A percentile compares a stretch with the other conserved stretches of the same genome.
Conservation (phyloP, 2,329 filamentous ascomycete species). For the Xylaria sp. region DNA sequence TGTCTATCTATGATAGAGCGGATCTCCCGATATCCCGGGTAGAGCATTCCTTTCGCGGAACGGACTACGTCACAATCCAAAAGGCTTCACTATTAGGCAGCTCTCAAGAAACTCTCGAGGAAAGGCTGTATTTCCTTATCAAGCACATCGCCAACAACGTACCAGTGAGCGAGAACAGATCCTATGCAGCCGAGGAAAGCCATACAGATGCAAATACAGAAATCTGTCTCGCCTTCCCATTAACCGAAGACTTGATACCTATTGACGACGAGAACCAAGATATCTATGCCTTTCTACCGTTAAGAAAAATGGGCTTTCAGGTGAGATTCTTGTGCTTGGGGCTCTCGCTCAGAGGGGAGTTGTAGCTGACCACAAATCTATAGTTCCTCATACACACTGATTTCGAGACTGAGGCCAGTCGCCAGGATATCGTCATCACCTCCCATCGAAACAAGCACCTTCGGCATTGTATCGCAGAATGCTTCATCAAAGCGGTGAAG, state of each 20-base stretch:
- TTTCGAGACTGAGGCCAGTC: constrained; percentile 59
- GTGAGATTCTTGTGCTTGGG: neutral
- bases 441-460: constrained; percentile 55
- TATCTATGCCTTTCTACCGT: constrained; percentile 60
- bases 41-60: constrained; percentile 24
- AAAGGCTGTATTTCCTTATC: constrained; percentile 48
- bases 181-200: constrained; percentile 46
- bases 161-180: constrained; percentile 52
- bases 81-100: neutral
- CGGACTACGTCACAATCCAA: constrained; percentile 23
- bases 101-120: neutral
- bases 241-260: constrained; percentile 50
- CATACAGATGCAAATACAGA: constrained; percentile 47
- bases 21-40: constrained; percentile 28
- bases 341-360: neutral
- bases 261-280: constrained; percentile 53
- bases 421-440: constrained; percentile 55
- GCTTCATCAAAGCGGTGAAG: constrained; percentile 54
- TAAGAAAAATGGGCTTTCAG: constrained; percentile 57
- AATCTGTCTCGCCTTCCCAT: constrained; percentile 60
- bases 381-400: constrained; percentile 62
- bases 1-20: constrained; percentile 48
- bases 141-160: constrained; percentile 47
- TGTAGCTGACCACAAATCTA: neutral
- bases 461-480: constrained; percentile 50